Evolutionary conservation across 2,329 filamentous ascomycete genomes (phyloP), one percentile per base, ranked within the genome.

Genomic region (Claviceps digitariae): DNA sequence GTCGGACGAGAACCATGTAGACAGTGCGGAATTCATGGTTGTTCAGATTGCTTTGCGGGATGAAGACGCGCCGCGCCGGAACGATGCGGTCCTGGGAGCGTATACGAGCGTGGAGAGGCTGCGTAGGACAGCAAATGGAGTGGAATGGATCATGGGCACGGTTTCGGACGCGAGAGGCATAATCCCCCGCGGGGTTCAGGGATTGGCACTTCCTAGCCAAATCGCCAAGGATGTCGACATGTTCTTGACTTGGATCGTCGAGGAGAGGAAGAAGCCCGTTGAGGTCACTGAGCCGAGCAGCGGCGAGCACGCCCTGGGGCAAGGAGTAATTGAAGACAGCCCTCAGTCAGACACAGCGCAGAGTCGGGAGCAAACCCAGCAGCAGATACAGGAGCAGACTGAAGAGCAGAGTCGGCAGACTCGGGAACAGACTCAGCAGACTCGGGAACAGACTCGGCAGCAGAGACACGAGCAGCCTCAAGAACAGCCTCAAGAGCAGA

Each of bases 101-200:
- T 89, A 88, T 60, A 78, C 74, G 29, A 83, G 80, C 57, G 72
- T 89, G 1, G 86, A 90, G 69, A 69, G 78, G 47, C 68, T 85
- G 36, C 68, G 74, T 53, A 69, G 74, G 60, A 56, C 75, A 5
- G 63, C 60, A 4, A 63, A 60, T n/a, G 68, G 70, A 20, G 57
- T 87, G 48, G 82, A 85, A 66, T 93, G 87, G 87, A 72, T 84
- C 54, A 90, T 91, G 84, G 84, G 81, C 9, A 90, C 86, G 10
- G 78, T 82, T 12, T 85, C 82, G 55, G 79, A 90, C 64, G 86
- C 86, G 0, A 74, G 75, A 52, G 87, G 87, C 0, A 66, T 75
- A 29, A 61, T 90, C 53, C 87, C 87, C 0, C 71, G 75, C 63
- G 82, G 74, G 72, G 64, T 84, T 58, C 86, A 90, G 71, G 82